Evolutionary conservation across 164 flowering plant species (phyloP).

Genomic region (Dillenia turbinata): DNA sequence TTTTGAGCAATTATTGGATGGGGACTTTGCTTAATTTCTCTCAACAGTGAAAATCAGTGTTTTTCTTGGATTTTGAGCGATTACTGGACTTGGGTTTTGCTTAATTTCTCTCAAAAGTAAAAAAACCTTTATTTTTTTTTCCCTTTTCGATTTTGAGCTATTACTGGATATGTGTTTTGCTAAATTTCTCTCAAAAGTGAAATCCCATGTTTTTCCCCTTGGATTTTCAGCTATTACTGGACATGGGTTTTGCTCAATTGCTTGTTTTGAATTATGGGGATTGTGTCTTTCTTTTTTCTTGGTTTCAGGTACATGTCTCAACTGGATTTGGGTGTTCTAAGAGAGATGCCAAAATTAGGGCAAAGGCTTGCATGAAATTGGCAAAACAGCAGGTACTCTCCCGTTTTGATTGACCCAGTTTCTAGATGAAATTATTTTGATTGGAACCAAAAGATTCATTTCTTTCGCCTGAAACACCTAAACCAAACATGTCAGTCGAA

Average conservation of each 20-base stretch:
- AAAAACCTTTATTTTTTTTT: background rate
- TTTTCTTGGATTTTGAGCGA: background rate
- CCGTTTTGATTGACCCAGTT: background rate
- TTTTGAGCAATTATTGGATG: too few relatives aligned
- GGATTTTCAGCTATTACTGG: background rate
- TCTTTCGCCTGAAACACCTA: too few relatives aligned
- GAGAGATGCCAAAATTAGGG: constrained; percentile 51
- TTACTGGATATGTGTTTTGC: too few relatives aligned
- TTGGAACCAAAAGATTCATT: too few relatives aligned
- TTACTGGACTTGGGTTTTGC: too few relatives aligned
- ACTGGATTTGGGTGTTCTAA: constrained; percentile 66
- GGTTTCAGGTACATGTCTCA: constrained; percentile 42
- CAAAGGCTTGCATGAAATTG: constrained; percentile 47
- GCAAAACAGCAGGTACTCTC: constrained; percentile 49
- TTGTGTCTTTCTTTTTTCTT: background rate
- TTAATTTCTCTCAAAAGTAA: background rate
- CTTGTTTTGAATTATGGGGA: constrained; percentile 5
- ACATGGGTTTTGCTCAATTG: background rate
- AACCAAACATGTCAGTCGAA: too few relatives aligned
- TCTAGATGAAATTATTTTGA: too few relatives aligned
- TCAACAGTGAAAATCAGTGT: background rate
- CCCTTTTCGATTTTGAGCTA: background rate
- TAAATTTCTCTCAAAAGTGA: background rate
- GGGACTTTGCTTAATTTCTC: too few relatives aligned
- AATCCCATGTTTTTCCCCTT: background rate